phyloP scores from a whole-genome alignment of 805 yeast genomes.

The Kazachstania bromeliacearum region DNA sequence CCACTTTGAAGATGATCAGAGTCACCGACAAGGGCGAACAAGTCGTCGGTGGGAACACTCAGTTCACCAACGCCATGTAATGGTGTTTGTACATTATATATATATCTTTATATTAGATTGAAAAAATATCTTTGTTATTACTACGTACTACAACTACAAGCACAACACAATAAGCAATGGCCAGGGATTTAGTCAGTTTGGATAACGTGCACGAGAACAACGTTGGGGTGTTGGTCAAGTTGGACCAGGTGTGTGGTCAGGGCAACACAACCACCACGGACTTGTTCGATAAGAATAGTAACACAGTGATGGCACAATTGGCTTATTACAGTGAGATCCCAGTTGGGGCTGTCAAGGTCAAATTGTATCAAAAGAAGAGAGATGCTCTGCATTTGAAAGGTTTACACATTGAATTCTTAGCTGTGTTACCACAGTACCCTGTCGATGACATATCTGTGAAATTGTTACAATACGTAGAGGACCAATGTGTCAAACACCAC shows the following conservation, averaged over 20 bases:
- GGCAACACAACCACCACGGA: slow-evolving; percentile 10
- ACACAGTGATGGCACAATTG: slow-evolving; percentile 9
- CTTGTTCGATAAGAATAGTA: slow-evolving; percentile 13
- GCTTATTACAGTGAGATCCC: slow-evolving; percentile 70
- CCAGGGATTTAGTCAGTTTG: slow-evolving; percentile 16
- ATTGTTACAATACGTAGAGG: slow-evolving; percentile 47
- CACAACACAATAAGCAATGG: too few species aligned
- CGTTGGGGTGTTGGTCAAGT: slow-evolving; percentile 18
- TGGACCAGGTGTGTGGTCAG: slow-evolving; percentile 8
- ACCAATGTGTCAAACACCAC: slow-evolving; percentile 38
- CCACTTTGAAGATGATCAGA: slow-evolving; percentile 45
- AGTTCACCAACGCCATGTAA: too few species aligned
- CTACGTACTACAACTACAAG: too few species aligned
- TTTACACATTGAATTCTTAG: slow-evolving; percentile 56
- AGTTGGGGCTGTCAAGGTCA: slow-evolving; percentile 65
- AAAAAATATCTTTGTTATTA: too few species aligned
- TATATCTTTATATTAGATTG: neutral
- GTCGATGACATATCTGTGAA: slow-evolving; percentile 50
- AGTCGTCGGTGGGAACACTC: slow-evolving; percentile 21
- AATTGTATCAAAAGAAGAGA: slow-evolving; percentile 36
- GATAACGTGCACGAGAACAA: slow-evolving; percentile 23
- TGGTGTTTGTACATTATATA: neutral
- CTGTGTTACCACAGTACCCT: slow-evolving; percentile 58
- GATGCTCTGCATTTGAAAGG: slow-evolving; percentile 37
- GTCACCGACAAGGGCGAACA: slow-evolving; percentile 21